Evolutionary conservation across 345 rosid genomes (phyloP).

Genomic region (Limnanthes douglasii): DNA sequence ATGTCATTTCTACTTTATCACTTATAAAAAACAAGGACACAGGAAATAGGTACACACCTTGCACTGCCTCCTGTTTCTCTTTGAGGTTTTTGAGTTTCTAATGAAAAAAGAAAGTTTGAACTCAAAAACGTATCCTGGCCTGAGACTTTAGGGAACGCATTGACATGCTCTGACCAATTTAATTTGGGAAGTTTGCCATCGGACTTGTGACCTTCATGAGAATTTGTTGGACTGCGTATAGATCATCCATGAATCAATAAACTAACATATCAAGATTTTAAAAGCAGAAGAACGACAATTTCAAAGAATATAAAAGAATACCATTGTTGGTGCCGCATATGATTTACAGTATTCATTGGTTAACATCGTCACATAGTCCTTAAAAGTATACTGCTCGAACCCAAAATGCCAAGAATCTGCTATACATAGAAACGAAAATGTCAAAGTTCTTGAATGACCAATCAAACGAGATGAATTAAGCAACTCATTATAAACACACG

Average conservation of each 20-base stretch:
- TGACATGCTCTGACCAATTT: constrained; percentile 65
- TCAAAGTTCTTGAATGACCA: too few species aligned
- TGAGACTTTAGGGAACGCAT: constrained; percentile 20
- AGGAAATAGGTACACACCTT: too few species aligned
- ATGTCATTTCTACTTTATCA: too few species aligned
- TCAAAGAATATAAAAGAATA: constrained; percentile 1
- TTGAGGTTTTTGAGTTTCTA: constrained; percentile 53
- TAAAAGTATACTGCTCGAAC: too few species aligned
- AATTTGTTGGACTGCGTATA: constrained; percentile 22
- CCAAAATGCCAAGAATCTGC: too few species aligned
- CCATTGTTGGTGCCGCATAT: constrained; percentile 19
- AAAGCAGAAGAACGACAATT: neutral
- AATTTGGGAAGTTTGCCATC: constrained; percentile 34
- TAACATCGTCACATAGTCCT: too few species aligned
- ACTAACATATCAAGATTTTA: constrained; percentile 6
- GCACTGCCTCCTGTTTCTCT: constrained; percentile 23
- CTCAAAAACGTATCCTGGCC: constrained; percentile 28
- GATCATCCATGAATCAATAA: constrained; percentile 2
- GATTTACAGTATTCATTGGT: constrained; percentile 19
- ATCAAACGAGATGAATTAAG: too few species aligned
- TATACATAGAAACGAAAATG: too few species aligned
- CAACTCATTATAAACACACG: too few species aligned
- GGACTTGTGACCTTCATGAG: constrained; percentile 20
- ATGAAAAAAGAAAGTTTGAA: constrained; percentile 49
- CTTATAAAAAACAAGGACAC: too few species aligned